Evolutionary conservation across 2,329 filamentous ascomycete genomes (phyloP), one percentile per base, ranked within the genome.

Genomic region (Curvularia eragrostidis): DNA sequence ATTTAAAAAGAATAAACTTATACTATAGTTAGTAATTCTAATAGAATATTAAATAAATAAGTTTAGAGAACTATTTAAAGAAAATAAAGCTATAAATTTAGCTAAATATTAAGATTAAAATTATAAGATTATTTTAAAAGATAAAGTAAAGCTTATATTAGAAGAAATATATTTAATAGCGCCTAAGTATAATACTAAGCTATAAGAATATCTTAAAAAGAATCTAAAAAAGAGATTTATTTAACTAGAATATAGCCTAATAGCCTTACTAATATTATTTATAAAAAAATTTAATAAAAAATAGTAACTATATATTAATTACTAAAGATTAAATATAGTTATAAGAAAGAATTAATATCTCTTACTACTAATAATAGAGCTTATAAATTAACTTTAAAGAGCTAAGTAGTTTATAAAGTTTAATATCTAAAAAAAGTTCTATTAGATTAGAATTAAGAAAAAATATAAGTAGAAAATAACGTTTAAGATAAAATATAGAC

Each of bases 301-400:
- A n/a, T n/a, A n/a, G n/a, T n/a, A n/a, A n/a, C 36, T 42, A 51
- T 51, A 43, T 42, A 50, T 50, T 28, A 39, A 50, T 32, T 50
- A 23, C 21, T 5, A 9, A 26, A 49, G 21, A 19, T 26, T 49
- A 49, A 49, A 49, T 1, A 24, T 10, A 4, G 19, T 39, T 7
- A 49, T 32, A 9, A 15, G 23, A 15, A 49, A 49, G 10, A 38
- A 49, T 19, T 49, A 49, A 39, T 39, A 49, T 26, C 15, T 1
- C 15, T n/a, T 30, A 30, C 28, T 30, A 30, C 28, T 30, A 30
- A 30, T 30, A 30, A 7, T 10, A 30, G 28, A 30, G 28, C 28
- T 30, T 30, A 30, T 30, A 30, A 8, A 30, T 30, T 30, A 30
- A 30, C 28, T 30, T 8, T 30, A 30, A 8, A 30, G 28, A 30